Base-by-base conservation (phyloP, 164 flowering plant species). In the Macadamia tetraphylla region DNA sequence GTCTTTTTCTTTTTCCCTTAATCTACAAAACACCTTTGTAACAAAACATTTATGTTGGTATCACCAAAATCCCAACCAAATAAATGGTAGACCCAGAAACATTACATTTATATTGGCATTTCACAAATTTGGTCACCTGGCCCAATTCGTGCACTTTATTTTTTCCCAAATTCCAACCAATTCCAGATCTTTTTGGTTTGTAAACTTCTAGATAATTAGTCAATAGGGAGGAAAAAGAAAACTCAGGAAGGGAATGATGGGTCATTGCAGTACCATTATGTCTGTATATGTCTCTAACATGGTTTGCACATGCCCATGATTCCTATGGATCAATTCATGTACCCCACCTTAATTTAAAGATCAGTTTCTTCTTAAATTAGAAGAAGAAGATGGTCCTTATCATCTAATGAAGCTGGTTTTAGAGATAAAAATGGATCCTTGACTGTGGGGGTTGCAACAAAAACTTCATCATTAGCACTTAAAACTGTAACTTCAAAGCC, bases 51-150 rank as follows among this genome's bases (percentile, higher is more conserved):
- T 3, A 57, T 57, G 30, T 57, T 18, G 29, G 15, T 17, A 17
- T 57, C 15, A 11, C 23, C 59, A 6, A 57, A 57, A 6, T 18
- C 8, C 30, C 29, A 57, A 55, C 6, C 6, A 18, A 57, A 30
- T 18, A 57, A 57, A 57, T 18, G 23, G 6, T 6, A 57, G 29
- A 7, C 8, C 3, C 2, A 57, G 30, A 57, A 57, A 6, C 59
- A 18, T 61, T 6, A 61, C 42, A 61, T 9, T 42, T 61, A 61
- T 40, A 23, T 23, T 23, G 64, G 64, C 64, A 61, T 61, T 61
- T 59, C 43, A 52, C 59, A 52, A 46, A 31, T 53, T 53, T 53
- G 46, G 67, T 52, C 17, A 53, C 2, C 17, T 31, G 29, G 29
- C 58, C 59, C 59, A 52, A 32, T 29, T 32, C 3, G 40, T 35